Percentiles rank a stretch among this genome's conserved stretches.
Evolutionary conservation across 495 filamentous ascomycete species (phyloP).

Genomic region (Lepraria neglecta): DNA sequence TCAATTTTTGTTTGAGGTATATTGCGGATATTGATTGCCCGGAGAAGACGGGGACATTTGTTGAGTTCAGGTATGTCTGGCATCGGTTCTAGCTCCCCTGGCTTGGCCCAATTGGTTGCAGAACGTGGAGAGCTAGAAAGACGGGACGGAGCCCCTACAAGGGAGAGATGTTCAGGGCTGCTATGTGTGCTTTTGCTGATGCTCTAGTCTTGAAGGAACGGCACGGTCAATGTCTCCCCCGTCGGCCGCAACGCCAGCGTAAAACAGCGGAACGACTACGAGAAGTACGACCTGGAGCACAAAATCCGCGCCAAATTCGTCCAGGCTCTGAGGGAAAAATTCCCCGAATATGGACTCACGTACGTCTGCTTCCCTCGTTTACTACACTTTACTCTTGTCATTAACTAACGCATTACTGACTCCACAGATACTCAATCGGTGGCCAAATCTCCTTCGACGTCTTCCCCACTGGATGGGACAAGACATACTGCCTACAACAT

Average conservation of each 20-base stretch:
- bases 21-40: slow-evolving; percentile 80
- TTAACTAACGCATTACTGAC: slow-evolving; percentile 1
- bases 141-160: neutral
- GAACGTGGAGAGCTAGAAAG: neutral
- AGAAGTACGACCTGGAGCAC: slow-evolving; percentile 69
- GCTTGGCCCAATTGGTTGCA: neutral
- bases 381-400: slow-evolving; percentile 4
- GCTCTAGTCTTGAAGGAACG: slow-evolving; percentile 46
- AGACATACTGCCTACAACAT: slow-evolving; percentile 92
- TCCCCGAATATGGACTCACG: slow-evolving; percentile 78
- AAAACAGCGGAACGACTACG: slow-evolving; percentile 73
- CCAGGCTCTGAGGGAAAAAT: slow-evolving; percentile 66
- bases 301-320: slow-evolving; percentile 69
- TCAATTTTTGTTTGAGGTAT: slow-evolving; percentile 79
- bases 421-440: slow-evolving; percentile 74
- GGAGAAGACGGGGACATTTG: slow-evolving; percentile 88
- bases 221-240: slow-evolving; percentile 93
- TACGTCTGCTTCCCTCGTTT: slow-evolving; percentile 40
- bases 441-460: slow-evolving; percentile 98
- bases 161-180: neutral
- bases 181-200: neutral
- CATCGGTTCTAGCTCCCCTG: neutral
- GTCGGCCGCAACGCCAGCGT: slow-evolving; percentile 82
- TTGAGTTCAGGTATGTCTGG: slow-evolving; percentile 68
- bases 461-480: slow-evolving; percentile 96